Conservation (phyloP, 2,329 filamentous ascomycete species). For the Bimuria novae-zelandiae region DNA sequence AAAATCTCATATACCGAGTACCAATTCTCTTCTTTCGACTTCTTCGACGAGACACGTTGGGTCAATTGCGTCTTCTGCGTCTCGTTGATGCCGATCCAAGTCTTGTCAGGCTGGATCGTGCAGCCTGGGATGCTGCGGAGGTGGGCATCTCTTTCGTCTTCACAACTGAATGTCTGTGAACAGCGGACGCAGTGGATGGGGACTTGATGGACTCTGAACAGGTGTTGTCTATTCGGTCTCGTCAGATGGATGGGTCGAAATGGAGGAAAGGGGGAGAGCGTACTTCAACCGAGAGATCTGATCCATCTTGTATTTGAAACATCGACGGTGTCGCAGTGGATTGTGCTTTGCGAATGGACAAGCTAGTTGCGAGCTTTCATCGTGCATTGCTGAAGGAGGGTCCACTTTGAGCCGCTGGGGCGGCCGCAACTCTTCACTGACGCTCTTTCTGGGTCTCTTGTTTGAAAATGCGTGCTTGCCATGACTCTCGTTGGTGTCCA, state of each 20-base stretch:
- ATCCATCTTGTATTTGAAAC: conserved; percentile 2
- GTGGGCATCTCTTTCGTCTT: not conserved
- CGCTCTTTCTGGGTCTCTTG: not conserved
- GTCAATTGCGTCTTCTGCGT: conserved; percentile 7
- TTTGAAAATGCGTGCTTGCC: not conserved
- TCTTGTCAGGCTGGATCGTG: not conserved
- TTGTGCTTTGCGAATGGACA: conserved; percentile 1
- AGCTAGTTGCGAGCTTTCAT: not conserved
- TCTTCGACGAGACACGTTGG: conserved; percentile 7
- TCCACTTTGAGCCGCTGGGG: not conserved
- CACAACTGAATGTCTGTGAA: not conserved
- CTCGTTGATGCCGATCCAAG: conserved; percentile 5
- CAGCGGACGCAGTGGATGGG: conserved; percentile 1
- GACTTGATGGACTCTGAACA: not conserved
- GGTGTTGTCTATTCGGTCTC: not conserved
- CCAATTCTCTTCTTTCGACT: conserved; percentile 10
- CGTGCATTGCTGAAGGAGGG: not conserved
- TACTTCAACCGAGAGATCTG: not conserved
- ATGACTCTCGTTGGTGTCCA: not conserved
- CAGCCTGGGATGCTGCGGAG: not conserved
- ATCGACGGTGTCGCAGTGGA: not conserved
- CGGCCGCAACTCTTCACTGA: not conserved
- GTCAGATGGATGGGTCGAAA: not conserved
- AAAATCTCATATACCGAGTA: conserved; percentile 7
- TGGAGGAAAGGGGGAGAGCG: too few species aligned